Base-by-base conservation (phyloP, 495 filamentous ascomycete species). In the Daldinia grandis region DNA sequence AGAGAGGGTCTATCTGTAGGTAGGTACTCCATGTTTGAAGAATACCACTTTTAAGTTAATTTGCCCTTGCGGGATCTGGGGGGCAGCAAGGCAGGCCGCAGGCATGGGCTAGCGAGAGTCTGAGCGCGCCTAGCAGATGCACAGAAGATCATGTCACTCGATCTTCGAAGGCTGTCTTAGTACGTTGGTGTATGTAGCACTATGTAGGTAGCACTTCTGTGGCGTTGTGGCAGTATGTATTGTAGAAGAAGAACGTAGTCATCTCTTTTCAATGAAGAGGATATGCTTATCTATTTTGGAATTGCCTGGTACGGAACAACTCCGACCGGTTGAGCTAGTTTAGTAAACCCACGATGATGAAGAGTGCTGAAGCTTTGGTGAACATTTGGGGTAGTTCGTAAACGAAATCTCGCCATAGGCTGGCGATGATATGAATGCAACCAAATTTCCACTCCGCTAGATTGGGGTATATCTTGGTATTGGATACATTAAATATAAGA, bases 81-180 rank as follows among this genome's bases (percentile, higher is more conserved):
- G 59, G 28, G 61, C 31, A 59, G 65, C 17, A 54, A 57, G 66
- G 71, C 58, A 56, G 51, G 51, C 70, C 62, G 71, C 58, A 56
- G 51, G 51, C 70, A 62, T 54, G 64, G 60, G 64, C 69, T 44
- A 62, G 64, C 60, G 42, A 68, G 54, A 53, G 63, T 59, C 58
- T 15, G 57, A 61, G 67, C 51, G 51, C 51, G 44, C 69, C 61
- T 49, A 47, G 51, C 30, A 62, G 62, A 55, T 58, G 71, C 63
- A 67, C 14, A 59, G 71, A 37, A 74, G 71, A 74, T 74, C 70
- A 47, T 44, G 53, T 54, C 44, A 37, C 58, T 57, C 58, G 71
- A 74, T 71, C 71, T 64, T 53, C 19, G 47, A 53, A 59, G 42
- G 55, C 35, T 37, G 28, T 1, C 42, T 53, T 15, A 49, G 25